These are phyloP conservation scores for Hypoxylon sp. DNA, from an alignment of 2,329 filamentous ascomycete species.

Conservation along the genomic window DNA sequence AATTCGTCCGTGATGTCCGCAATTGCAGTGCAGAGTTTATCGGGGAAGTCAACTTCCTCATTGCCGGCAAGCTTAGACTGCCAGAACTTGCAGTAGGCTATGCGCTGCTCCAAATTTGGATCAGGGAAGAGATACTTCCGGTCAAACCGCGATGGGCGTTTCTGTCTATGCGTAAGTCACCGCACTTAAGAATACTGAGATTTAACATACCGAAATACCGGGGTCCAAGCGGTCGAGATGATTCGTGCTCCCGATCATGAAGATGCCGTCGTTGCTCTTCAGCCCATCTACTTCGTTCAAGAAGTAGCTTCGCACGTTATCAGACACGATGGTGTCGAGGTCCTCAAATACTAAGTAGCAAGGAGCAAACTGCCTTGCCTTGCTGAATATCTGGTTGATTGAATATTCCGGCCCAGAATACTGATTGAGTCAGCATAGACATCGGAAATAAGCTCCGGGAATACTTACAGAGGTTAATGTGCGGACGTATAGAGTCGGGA, in stretches of 20 bases:
- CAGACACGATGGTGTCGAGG: conserved; percentile 75
- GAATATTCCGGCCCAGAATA: conserved; percentile 70
- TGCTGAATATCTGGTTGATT: conserved; percentile 68
- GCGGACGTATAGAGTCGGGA: conserved; percentile 76
- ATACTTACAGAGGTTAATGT: conserved; percentile 58
- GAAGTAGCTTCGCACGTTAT: conserved; percentile 76
- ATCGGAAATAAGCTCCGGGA: neutral
- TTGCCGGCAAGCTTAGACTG: conserved; percentile 69
- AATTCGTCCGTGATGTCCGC: conserved; percentile 75
- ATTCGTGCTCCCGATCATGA: conserved; percentile 78
- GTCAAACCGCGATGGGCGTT: conserved; percentile 77
- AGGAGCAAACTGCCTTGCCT: conserved; percentile 74
- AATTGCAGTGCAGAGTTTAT: conserved; percentile 70
- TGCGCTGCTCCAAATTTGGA: conserved; percentile 68
- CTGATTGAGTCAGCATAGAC: conserved; percentile 53
- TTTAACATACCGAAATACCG: conserved; percentile 67
- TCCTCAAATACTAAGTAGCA: conserved; percentile 82
- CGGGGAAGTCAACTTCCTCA: conserved; percentile 72
- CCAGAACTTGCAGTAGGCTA: conserved; percentile 75
- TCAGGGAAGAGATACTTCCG: conserved; percentile 76
- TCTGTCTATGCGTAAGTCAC: conserved; percentile 55
- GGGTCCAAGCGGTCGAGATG: conserved; percentile 77
- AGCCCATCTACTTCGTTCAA: conserved; percentile 81
- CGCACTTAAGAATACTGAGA: neutral
- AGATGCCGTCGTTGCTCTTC: conserved; percentile 77